Evolutionary conservation across 305 asterid genomes (phyloP).

Genomic region (Fraxinus nigra): DNA sequence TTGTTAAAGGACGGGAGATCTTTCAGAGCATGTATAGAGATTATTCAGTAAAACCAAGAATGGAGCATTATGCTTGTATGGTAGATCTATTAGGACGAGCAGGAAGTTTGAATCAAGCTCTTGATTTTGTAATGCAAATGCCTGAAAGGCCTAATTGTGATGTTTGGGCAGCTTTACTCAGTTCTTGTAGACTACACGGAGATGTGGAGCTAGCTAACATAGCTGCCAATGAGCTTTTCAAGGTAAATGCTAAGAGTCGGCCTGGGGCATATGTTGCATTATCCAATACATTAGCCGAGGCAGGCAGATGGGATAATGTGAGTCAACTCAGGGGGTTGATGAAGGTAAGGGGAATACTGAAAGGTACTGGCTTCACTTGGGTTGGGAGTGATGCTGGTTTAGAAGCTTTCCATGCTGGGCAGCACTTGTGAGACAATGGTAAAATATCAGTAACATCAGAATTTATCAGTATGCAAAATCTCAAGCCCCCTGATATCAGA

Average conservation of each 20-base stretch:
- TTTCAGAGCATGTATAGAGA: constrained; percentile 61
- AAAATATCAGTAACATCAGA: not conserved
- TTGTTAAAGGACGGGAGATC: constrained; percentile 57
- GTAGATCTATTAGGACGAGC: constrained; percentile 88
- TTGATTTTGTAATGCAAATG: constrained; percentile 61
- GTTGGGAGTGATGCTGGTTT: constrained; percentile 56
- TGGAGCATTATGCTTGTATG: constrained; percentile 95
- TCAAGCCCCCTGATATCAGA: not conserved
- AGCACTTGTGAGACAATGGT: constrained; percentile 24
- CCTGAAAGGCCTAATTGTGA: constrained; percentile 71
- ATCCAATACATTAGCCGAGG: constrained; percentile 80
- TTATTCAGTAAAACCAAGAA: constrained; percentile 67
- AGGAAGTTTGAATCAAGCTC: constrained; percentile 62
- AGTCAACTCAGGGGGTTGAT: constrained; percentile 74
- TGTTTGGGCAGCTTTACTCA: constrained; percentile 89
- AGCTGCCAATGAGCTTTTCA: constrained; percentile 76
- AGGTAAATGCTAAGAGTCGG: constrained; percentile 37
- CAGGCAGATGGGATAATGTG: constrained; percentile 85
- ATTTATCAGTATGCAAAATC: not conserved
- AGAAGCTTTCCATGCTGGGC: constrained; percentile 67
- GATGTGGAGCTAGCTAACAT: constrained; percentile 79
- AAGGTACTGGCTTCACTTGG: constrained; percentile 92
- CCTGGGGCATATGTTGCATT: constrained; percentile 84
- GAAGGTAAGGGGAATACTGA: constrained; percentile 70
- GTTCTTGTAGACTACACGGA: constrained; percentile 78